Percentiles rank a stretch among this genome's conserved stretches.
Evolutionary conservation across 805 yeast genomes (phyloP).

Genomic region (Metschnikowia dekortorum): DNA sequence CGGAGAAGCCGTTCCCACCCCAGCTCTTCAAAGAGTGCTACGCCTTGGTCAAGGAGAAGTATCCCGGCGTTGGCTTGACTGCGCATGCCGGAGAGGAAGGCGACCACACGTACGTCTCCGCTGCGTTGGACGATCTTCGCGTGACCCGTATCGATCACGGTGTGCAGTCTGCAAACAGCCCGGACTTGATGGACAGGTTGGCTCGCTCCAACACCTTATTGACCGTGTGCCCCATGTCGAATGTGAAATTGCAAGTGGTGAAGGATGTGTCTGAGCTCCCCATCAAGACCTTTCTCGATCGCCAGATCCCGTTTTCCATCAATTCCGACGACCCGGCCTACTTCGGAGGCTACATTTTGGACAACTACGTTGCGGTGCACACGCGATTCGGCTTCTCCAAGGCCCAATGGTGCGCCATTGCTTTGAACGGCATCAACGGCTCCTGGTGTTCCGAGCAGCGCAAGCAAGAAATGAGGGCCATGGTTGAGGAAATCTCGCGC

Average conservation of each 20-base stretch:
- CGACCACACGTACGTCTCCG: slow-evolving; percentile 60
- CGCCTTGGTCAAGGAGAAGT: slow-evolving; percentile 40
- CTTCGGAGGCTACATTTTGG: slow-evolving; percentile 80
- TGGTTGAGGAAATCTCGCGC: slow-evolving; percentile 40
- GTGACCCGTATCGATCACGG: slow-evolving; percentile 81
- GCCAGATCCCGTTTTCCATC: slow-evolving; percentile 64
- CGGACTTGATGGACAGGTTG: slow-evolving; percentile 50
- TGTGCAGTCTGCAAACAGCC: slow-evolving; percentile 56
- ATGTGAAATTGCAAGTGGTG: slow-evolving; percentile 71
- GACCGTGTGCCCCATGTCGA: slow-evolving; percentile 74
- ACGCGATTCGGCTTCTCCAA: slow-evolving; percentile 58
- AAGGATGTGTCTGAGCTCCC: slow-evolving; percentile 65
- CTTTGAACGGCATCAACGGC: slow-evolving; percentile 62
- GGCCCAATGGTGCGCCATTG: slow-evolving; percentile 60
- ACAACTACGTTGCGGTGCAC: slow-evolving; percentile 67
- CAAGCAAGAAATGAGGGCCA: slow-evolving; percentile 44
- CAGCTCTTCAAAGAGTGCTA: slow-evolving; percentile 63
- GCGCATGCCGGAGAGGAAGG: slow-evolving; percentile 94
- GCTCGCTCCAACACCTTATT: slow-evolving; percentile 54
- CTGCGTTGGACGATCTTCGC: slow-evolving; percentile 47
- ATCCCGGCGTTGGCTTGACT: slow-evolving; percentile 58
- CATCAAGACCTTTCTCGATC: slow-evolving; percentile 53
- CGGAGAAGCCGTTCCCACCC: slow-evolving; percentile 78
- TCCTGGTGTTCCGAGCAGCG: slow-evolving; percentile 65
- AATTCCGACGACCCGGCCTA: slow-evolving; percentile 60